Evolutionary conservation across 1,284 basidiomycete species (phyloP).

Genomic region (Puccinia triticina): DNA sequence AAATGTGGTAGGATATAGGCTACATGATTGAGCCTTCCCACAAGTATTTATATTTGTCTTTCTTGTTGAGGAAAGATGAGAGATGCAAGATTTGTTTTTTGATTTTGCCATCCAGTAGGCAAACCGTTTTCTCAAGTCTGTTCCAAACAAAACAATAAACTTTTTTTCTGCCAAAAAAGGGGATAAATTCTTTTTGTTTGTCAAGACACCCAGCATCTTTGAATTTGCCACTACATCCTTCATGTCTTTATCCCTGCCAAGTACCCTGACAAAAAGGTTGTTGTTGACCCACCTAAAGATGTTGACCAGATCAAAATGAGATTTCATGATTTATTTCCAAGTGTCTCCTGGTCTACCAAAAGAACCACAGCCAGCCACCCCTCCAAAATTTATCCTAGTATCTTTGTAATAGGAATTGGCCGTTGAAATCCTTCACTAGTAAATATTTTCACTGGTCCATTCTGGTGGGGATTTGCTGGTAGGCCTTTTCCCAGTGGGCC

Average conservation of each 20-base stretch:
- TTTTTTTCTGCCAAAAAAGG: constrained; percentile 12
- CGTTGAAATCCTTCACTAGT: background rate
- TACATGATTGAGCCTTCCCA: no score
- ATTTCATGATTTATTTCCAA: constrained; percentile 9
- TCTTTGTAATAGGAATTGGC: background rate
- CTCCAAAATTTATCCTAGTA: background rate
- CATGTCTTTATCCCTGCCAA: background rate
- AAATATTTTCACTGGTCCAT: background rate
- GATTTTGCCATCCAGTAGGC: constrained; percentile 1
- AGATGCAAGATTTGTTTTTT: no score
- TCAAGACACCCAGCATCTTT: background rate
- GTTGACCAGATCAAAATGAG: background rate
- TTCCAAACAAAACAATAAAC: constrained; percentile 36
- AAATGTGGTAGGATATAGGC: no score
- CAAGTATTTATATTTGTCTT: no score
- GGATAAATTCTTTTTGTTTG: background rate
- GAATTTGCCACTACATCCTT: background rate
- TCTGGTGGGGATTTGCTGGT: background rate
- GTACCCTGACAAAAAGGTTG: background rate
- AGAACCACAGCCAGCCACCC: background rate
- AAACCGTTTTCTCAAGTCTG: background rate
- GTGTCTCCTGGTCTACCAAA: constrained; percentile 19
- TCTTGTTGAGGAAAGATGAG: no score
- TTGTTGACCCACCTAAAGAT: constrained; percentile 11
- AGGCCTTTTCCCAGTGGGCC: constrained; percentile 15